Conservation (phyloP, 257 asterid genomes). For the Solanum appendiculatum region DNA sequence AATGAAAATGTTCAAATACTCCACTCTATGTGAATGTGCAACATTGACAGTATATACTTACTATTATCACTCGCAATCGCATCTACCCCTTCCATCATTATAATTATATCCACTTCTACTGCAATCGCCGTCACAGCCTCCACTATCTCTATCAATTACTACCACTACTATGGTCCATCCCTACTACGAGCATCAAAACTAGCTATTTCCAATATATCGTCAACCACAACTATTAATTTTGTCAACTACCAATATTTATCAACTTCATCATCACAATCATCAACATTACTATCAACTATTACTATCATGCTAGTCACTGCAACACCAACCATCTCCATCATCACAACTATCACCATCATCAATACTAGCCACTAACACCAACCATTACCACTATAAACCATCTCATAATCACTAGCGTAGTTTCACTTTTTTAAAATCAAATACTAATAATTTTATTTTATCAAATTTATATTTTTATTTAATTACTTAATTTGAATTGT, state of each 20-base stretch:
- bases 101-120: rapidly evolving
- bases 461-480: neutral
- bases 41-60: neutral
- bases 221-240: neutral
- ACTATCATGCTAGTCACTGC: neutral
- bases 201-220: neutral
- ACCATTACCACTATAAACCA: neutral
- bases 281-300: neutral
- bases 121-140: neutral
- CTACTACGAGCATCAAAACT: neutral
- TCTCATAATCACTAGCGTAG: neutral
- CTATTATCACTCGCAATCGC: neutral
- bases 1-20: neutral
- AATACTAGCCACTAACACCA: neutral
- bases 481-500: neutral
- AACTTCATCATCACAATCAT: neutral
- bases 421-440: neutral
- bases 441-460: neutral
- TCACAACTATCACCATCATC: neutral
- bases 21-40: neutral
- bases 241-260: neutral
- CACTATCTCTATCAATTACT: neutral
- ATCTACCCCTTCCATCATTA: neutral
- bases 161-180: neutral
- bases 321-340: neutral